Evolutionary conservation across 164 flowering plant species (phyloP).

Genomic region (Taxillus chinensis): DNA sequence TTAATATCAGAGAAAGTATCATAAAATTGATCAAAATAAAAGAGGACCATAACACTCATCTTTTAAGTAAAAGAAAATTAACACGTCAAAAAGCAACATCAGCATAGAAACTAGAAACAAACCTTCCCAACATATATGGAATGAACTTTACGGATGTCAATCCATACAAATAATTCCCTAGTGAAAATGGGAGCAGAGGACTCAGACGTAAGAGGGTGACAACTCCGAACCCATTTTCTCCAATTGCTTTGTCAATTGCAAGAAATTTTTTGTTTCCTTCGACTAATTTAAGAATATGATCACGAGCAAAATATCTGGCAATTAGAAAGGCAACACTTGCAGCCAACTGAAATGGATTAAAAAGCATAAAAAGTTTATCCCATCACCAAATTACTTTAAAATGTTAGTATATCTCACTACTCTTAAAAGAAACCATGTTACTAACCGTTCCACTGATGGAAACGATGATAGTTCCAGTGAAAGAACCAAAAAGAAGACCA

Average conservation of each 20-base stretch:
- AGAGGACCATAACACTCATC: no score
- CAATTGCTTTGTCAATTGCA: conserved; percentile 98
- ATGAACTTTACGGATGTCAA: conserved; percentile 87
- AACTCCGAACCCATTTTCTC: conserved; percentile 93
- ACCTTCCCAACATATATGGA: conserved; percentile 98
- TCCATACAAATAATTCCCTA: conserved; percentile 93
- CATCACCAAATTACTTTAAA: neutral
- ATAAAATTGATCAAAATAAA: no score
- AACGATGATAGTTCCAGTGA: conserved; percentile 79
- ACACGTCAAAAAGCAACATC: neutral
- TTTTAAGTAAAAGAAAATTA: neutral
- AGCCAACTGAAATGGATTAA: conserved; percentile 55
- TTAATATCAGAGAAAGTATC: no score
- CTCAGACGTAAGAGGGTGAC: conserved; percentile 94
- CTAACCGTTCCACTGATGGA: conserved; percentile 98
- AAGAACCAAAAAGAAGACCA: conserved; percentile 83
- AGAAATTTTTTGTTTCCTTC: conserved; percentile 94
- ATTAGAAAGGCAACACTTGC: conserved; percentile 92
- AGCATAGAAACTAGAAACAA: conserved; percentile 9
- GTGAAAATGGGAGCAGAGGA: conserved; percentile 94
- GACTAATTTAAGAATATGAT: conserved; percentile 88
- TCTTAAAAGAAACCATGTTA: conserved; percentile 1
- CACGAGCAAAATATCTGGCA: conserved; percentile 99
- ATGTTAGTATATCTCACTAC: neutral
- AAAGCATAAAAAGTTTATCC: neutral